Evolutionary conservation across 176 grass and related monocot genomes (phyloP).

Genomic region (Cymbopogon citratus): DNA sequence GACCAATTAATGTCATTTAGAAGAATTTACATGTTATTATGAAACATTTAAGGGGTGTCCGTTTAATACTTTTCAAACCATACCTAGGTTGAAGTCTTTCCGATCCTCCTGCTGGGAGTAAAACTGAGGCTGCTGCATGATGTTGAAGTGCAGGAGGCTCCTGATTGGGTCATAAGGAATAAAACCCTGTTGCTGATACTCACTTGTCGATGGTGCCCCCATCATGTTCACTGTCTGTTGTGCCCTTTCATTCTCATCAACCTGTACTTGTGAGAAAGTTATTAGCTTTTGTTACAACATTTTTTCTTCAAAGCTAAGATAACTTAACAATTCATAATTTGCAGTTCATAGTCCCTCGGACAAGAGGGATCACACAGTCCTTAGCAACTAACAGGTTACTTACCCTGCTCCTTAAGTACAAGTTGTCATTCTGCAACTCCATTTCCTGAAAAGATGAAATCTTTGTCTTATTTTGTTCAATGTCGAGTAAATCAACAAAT

Average conservation of each 20-base stretch:
- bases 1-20: not conserved
- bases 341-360: too few species aligned
- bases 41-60: not conserved
- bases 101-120: conserved; percentile 48
- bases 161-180: conserved; percentile 52
- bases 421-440: conserved; percentile 56
- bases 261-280: conserved; percentile 22
- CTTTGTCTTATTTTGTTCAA: conserved; percentile 1
- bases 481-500: conserved; percentile 2
- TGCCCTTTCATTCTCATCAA: conserved; percentile 58
- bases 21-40: not conserved
- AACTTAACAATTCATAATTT: not conserved
- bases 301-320: not conserved
- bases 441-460: conserved; percentile 46
- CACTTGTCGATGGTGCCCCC: conserved; percentile 37
- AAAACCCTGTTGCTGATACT: conserved; percentile 61
- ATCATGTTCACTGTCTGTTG: conserved; percentile 78
- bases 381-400: not conserved
- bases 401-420: conserved; percentile 64
- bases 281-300: not conserved
- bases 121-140: conserved; percentile 61
- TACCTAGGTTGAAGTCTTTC: conserved; percentile 57
- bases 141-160: conserved; percentile 73
- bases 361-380: too few species aligned
- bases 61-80: not conserved